These are phyloP conservation scores for Kurtzmaniella quercitrusa DNA, from an alignment of 1,139 yeast genomes.

Conservation along the genomic window DNA sequence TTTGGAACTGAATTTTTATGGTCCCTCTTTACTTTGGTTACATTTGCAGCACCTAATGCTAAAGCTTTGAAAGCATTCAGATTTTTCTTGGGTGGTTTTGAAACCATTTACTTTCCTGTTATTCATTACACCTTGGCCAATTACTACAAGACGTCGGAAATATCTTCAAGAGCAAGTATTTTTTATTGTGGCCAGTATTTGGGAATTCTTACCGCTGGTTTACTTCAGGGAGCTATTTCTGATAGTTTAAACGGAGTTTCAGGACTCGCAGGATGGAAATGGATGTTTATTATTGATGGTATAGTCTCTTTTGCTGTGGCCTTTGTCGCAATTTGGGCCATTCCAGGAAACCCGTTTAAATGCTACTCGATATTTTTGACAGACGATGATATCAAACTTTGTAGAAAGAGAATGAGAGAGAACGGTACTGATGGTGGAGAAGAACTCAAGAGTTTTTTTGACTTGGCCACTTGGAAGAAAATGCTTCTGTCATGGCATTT, in stretches of 20 bases:
- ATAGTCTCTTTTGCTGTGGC: slow-evolving; percentile 23
- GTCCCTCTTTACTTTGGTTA: slow-evolving; percentile 21
- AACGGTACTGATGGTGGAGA: slow-evolving; percentile 20
- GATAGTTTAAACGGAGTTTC: slow-evolving; percentile 14
- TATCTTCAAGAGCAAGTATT: slow-evolving; percentile 22
- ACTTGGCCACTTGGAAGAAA: slow-evolving; percentile 30
- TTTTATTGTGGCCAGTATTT: slow-evolving; percentile 27
- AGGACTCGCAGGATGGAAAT: slow-evolving; percentile 25
- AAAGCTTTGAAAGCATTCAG: slow-evolving; percentile 17
- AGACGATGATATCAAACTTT: slow-evolving; percentile 25
- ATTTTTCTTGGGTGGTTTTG: no score
- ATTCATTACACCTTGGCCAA: slow-evolving; percentile 9
- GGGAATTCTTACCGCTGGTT: slow-evolving; percentile 27
- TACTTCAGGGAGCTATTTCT: slow-evolving; percentile 23
- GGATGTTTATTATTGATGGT: slow-evolving; percentile 29
- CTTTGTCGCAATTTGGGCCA: slow-evolving; percentile 19
- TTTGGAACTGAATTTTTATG: slow-evolving; percentile 22
- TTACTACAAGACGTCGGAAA: slow-evolving; percentile 25
- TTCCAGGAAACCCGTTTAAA: slow-evolving; percentile 27
- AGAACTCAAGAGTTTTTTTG: slow-evolving; percentile 18
- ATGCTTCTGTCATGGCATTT: slow-evolving; percentile 41
- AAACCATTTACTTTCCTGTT: no score
- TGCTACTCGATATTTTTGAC: slow-evolving; percentile 26
- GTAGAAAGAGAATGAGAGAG: slow-evolving; percentile 20
- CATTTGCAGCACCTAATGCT: slow-evolving; percentile 15